A percentile compares a stretch with the other conserved stretches of the same genome.
phyloP scores from a whole-genome alignment of 148 eudicot species.

The Rhododendron ferrugineum region DNA sequence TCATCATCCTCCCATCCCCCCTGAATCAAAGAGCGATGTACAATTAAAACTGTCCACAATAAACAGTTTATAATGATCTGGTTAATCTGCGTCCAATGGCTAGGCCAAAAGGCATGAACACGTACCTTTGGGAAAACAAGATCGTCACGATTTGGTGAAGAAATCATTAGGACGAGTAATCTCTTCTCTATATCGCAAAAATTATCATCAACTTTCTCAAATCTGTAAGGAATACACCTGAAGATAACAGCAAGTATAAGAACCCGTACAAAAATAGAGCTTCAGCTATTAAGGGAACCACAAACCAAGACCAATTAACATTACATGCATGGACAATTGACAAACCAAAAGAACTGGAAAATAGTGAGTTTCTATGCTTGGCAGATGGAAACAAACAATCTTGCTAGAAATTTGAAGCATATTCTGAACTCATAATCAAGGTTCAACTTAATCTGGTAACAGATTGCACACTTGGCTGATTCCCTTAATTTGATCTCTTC shows the following conservation, averaged over 20 bases:
- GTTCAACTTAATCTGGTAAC: not conserved
- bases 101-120: too few relatives aligned
- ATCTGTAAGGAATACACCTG: slow-evolving; percentile 24
- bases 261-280: not conserved
- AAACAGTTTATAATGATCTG: not conserved
- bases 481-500: not conserved
- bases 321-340: not conserved
- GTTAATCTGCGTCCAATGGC: not conserved
- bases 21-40: slow-evolving; percentile 1
- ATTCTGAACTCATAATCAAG: not conserved
- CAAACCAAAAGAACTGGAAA: not conserved
- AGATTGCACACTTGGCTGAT: not conserved
- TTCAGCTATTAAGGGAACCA: not conserved
- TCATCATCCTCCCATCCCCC: slow-evolving; percentile 29
- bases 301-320: not conserved
- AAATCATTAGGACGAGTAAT: slow-evolving; percentile 22
- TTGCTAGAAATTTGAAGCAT: not conserved
- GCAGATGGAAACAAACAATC: not conserved
- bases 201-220: slow-evolving; percentile 7
- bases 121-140: slow-evolving; percentile 24
- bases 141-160: slow-evolving; percentile 21
- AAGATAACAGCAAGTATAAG: not conserved
- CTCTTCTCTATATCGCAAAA: not conserved
- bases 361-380: too few relatives aligned
- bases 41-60: not conserved